phyloP scores from a whole-genome alignment of 208 protist genomes.

The Leishmania tropica region DNA sequence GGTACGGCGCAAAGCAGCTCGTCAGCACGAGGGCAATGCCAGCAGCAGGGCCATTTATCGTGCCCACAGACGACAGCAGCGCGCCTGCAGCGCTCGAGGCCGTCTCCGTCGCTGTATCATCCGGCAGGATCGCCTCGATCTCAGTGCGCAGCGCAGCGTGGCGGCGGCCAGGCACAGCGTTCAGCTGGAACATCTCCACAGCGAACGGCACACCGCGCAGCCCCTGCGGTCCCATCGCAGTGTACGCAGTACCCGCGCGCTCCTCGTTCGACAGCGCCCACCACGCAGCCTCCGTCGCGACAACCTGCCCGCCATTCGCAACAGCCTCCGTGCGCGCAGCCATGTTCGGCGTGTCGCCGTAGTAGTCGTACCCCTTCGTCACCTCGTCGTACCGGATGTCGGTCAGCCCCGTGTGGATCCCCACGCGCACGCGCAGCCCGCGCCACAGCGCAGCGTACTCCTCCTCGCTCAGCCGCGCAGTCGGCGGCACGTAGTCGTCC shows the following conservation, averaged over 20 bases:
- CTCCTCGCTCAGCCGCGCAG: conserved; percentile 33
- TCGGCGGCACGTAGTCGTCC: conserved; percentile 27
- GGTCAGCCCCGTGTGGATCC: conserved; percentile 68
- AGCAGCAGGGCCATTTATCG: conserved; percentile 17
- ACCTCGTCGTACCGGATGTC: conserved; percentile 64
- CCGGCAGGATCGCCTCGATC: conserved; percentile 37
- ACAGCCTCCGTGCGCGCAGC: conserved; percentile 75
- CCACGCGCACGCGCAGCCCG: conserved; percentile 60
- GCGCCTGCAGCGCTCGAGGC: conserved; percentile 23
- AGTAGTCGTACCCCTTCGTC: conserved; percentile 58
- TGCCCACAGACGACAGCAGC: conserved; percentile 27
- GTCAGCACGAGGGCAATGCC: conserved; percentile 34
- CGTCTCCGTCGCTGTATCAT: conserved; percentile 15
- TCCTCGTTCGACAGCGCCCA: conserved; percentile 36
- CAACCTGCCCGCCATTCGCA: conserved; percentile 76
- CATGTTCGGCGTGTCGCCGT: conserved; percentile 7
- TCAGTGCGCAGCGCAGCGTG: conserved; percentile 55
- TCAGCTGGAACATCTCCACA: conserved; percentile 69
- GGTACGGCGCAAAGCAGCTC: conserved; percentile 49
- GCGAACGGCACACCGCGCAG: conserved; percentile 61
- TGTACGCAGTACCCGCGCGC: conserved; percentile 29
- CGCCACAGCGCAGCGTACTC: conserved; percentile 44
- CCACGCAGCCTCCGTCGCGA: conserved; percentile 50
- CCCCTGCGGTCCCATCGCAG: conserved; percentile 34
- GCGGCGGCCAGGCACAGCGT: conserved; percentile 44